phyloP scores from a whole-genome alignment of 2,329 filamentous ascomycete genomes.

The Gnomoniopsis sp. region DNA sequence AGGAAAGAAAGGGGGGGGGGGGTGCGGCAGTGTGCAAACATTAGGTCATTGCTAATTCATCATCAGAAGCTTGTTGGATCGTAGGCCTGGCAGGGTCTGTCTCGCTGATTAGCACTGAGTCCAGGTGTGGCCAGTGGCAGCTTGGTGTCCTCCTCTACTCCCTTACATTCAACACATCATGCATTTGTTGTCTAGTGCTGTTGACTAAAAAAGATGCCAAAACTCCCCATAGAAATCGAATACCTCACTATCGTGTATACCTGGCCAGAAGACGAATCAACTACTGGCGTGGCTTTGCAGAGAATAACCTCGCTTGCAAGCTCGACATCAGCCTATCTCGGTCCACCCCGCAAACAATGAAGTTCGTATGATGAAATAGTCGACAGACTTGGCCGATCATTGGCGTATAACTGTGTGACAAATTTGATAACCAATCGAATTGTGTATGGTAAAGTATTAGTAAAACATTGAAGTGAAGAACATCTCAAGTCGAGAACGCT shows the following conservation, averaged over 20 bases:
- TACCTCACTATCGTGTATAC: background rate
- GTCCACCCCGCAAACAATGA: background rate
- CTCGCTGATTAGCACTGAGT: too few relatives aligned
- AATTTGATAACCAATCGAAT: background rate
- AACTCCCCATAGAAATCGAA: too few relatives aligned
- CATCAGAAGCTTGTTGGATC: too few relatives aligned
- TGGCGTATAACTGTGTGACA: background rate
- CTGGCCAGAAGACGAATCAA: background rate
- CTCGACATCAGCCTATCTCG: background rate
- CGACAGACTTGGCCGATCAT: too few relatives aligned
- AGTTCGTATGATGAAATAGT: background rate
- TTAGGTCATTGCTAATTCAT: background rate
- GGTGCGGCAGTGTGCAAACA: background rate
- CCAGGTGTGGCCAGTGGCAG: too few relatives aligned
- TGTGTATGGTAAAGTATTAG: background rate
- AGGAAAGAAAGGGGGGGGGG: background rate
- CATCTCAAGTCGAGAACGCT: background rate
- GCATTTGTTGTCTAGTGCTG: background rate
- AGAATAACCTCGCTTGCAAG: background rate
- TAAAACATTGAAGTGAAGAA: background rate
- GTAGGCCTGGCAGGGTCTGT: too few relatives aligned
- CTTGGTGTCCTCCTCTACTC: too few relatives aligned
- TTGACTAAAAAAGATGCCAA: background rate
- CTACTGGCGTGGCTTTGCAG: background rate
- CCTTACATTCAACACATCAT: too few relatives aligned